Base-by-base conservation (phyloP, 768 basidiomycete species). In the Psilocybe cubensis region DNA sequence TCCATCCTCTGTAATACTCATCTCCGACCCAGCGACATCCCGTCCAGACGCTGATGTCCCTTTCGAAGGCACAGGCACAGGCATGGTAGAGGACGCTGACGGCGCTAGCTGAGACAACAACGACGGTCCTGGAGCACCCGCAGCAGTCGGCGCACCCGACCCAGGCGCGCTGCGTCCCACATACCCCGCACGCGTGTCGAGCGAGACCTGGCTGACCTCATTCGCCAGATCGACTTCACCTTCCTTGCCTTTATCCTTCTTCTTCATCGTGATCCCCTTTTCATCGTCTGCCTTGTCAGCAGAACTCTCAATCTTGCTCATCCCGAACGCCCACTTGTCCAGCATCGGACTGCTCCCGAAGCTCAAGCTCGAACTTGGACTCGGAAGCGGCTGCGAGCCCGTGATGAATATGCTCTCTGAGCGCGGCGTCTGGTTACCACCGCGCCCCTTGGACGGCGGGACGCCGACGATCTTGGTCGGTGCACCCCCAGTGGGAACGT, bases 361-460 rank as follows among this genome's bases (percentile, higher is more conserved):
- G 3, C 88, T 88, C 27, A 84, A 88, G 3, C 89, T 88, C 27
- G 88, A 89, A 14, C 85, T 87, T 0, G 91, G 91, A 2, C 91
- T 92, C 0, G 96, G 96, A 4, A 99, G 80, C 0, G 96, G 96
- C 68, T 95, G 96, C 0, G 91, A 94, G 25, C 91, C 93, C 4
- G 94, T 96, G 72, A 98, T 96, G 78, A 91, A 80, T 6, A 83
- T 76, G 55, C 74, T 76, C 65, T 97, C 94, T 12, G 78, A 79
- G 44, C 95, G 82, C 1, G 96, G 96, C 0, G 96, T 98, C 73
- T 98, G 96, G 70, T 97, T 96, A 0, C 96, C 96, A 5, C 96
- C 94, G 35, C 96, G 83, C 7, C 96, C 96, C 63, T 94, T 94
- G 33, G 88, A 89, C 0, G 92, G 92, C 0, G 96, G 96, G 0